Conservation (phyloP, 495 filamentous ascomycete genomes). For the Aspergillus incahuasiensis region DNA sequence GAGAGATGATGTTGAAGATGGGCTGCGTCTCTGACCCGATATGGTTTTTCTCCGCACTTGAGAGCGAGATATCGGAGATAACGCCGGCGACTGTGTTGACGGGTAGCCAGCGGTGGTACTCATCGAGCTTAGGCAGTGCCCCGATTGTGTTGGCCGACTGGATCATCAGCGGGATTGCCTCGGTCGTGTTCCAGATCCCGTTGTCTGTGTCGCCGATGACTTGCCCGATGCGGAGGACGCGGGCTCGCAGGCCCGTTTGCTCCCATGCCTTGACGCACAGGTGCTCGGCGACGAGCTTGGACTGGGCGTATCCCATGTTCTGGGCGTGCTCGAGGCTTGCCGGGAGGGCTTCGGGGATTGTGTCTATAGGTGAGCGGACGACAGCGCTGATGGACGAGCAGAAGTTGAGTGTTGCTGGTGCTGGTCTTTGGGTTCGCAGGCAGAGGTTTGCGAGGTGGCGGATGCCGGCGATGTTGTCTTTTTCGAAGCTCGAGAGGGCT, state of each 20-base stretch:
- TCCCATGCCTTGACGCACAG: conserved; percentile 36
- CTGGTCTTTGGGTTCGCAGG: conserved; percentile 27
- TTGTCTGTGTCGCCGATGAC: conserved; percentile 47
- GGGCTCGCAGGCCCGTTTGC: conserved; percentile 25
- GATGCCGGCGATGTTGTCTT: conserved; percentile 51
- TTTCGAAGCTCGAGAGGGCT: conserved; percentile 52
- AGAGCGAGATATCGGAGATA: conserved; percentile 18
- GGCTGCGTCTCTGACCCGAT: not conserved
- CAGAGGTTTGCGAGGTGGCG: conserved; percentile 52
- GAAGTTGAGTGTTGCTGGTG: conserved; percentile 46
- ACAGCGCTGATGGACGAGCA: conserved; percentile 56
- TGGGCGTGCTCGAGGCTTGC: conserved; percentile 45
- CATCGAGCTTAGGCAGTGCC: conserved; percentile 49
- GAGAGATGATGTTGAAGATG: conserved; percentile 24
- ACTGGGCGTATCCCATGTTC: conserved; percentile 54
- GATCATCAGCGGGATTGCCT: conserved; percentile 61
- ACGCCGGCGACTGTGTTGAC: conserved; percentile 17
- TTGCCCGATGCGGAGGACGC: conserved; percentile 55
- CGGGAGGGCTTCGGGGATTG: conserved; percentile 47
- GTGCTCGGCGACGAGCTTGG: conserved; percentile 61
- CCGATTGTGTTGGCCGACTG: conserved; percentile 40
- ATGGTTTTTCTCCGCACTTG: not conserved
- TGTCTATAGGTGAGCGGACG: conserved; percentile 22
- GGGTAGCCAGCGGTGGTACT: conserved; percentile 26
- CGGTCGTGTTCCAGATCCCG: conserved; percentile 59